Conservation (phyloP, 2,329 filamentous ascomycete species). For the Plectosphaerella sp. region DNA sequence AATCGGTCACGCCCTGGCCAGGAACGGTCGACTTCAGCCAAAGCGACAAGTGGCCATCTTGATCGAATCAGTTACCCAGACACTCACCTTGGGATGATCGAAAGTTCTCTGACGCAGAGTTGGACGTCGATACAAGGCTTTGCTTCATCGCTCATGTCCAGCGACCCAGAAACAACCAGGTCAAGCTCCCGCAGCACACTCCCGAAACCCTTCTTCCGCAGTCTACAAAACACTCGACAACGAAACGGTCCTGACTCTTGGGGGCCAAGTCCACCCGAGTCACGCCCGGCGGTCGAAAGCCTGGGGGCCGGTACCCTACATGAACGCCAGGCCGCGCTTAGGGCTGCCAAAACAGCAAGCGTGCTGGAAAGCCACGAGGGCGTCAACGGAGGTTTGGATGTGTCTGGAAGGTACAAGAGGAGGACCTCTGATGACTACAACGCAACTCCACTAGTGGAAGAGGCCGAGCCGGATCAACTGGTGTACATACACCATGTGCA, state of each 20-base stretch:
- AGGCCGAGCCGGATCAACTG: slow-evolving; percentile 68
- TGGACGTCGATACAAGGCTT: slow-evolving; percentile 54
- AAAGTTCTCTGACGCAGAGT: slow-evolving; percentile 46
- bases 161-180: slow-evolving; percentile 22
- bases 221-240: slow-evolving; percentile 1
- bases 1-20: slow-evolving; percentile 24
- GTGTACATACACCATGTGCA: slow-evolving; percentile 88
- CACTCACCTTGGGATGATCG: slow-evolving; percentile 31
- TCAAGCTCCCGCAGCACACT: neutral
- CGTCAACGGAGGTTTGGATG: slow-evolving; percentile 53
- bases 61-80: neutral
- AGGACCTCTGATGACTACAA: slow-evolving; percentile 63
- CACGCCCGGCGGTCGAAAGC: slow-evolving; percentile 35
- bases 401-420: slow-evolving; percentile 55
- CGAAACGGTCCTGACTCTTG: slow-evolving; percentile 31
- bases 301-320: slow-evolving; percentile 51
- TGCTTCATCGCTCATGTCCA: slow-evolving; percentile 38
- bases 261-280: slow-evolving; percentile 44
- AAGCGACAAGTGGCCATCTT: neutral
- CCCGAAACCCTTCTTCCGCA: neutral
- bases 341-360: slow-evolving; percentile 52
- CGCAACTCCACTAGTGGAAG: slow-evolving; percentile 35
- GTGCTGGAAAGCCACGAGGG: slow-evolving; percentile 58
- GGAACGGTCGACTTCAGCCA: slow-evolving; percentile 17
- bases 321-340: slow-evolving; percentile 50